Percentiles rank a stretch among this genome's conserved stretches.
These are phyloP conservation scores for Pistacia vera DNA, from an alignment of 345 rosid genomes.

Conservation along the genomic window DNA sequence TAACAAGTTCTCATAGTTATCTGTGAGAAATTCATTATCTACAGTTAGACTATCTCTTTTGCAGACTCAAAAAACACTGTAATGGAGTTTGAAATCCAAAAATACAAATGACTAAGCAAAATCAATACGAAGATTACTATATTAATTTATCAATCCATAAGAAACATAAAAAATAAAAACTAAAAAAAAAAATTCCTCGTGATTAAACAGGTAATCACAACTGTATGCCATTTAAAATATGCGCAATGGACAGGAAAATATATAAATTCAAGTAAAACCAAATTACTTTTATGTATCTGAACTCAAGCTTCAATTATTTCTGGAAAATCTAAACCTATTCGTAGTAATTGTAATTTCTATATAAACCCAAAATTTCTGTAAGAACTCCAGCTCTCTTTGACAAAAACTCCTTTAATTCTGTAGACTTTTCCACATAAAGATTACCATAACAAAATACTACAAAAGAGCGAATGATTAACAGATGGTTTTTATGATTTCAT, in stretches of 20 bases:
- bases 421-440: neutral
- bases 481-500: neutral
- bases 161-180: neutral
- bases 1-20: conserved; percentile 27
- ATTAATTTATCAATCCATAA: neutral
- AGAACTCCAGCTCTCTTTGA: neutral
- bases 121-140: neutral
- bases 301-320: neutral
- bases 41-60: neutral
- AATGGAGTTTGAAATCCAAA: neutral
- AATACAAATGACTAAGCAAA: neutral
- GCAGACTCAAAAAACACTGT: neutral
- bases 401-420: neutral
- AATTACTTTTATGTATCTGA: neutral
- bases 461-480: neutral
- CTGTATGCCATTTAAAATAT: neutral
- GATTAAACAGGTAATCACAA: neutral
- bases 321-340: neutral
- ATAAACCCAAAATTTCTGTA: neutral
- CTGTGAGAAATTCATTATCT: conserved; percentile 23
- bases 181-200: neutral
- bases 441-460: neutral
- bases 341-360: neutral
- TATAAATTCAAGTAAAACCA: neutral
- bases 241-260: neutral